Evolutionary conservation across 441 rosid genomes (phyloP).

Genomic region (Sinapis alba): DNA sequence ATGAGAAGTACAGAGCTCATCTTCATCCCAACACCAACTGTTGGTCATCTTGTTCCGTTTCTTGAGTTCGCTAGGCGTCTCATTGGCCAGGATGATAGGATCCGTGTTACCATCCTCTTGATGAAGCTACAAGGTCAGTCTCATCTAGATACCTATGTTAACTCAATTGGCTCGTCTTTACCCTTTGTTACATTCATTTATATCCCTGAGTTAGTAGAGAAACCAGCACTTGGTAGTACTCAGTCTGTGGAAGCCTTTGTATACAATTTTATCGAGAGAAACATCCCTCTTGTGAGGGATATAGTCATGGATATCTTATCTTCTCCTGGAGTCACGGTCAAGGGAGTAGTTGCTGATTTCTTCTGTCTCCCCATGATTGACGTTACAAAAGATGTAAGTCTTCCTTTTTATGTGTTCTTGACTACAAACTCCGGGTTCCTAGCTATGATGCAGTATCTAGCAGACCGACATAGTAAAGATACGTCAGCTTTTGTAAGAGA

Average conservation of each 20-base stretch:
- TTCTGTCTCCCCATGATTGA: conserved; percentile 50
- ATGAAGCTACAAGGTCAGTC: conserved; percentile 40
- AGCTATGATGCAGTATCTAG: conserved; percentile 42
- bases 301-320: conserved; percentile 32
- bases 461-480: conserved; percentile 32
- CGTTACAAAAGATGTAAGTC: conserved; percentile 35
- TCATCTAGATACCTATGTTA: conserved; percentile 36
- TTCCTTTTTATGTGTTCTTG: conserved; percentile 50
- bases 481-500: conserved; percentile 8
- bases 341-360: conserved; percentile 47
- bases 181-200: conserved; percentile 46
- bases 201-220: conserved; percentile 48
- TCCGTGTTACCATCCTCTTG: conserved; percentile 48
- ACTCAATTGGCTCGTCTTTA: conserved; percentile 41
- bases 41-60: conserved; percentile 54
- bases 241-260: conserved; percentile 41
- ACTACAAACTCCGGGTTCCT: conserved; percentile 45
- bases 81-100: conserved; percentile 40
- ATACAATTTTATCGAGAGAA: conserved; percentile 21
- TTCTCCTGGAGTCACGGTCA: conserved; percentile 30
- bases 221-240: conserved; percentile 32
- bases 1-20: conserved; percentile 47
- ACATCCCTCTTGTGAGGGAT: conserved; percentile 35
- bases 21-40: conserved; percentile 49
- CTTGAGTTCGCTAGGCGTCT: conserved; percentile 52